These are phyloP conservation scores for Anisodus acutangulus DNA, from an alignment of 257 asterid species.

Conservation along the genomic window DNA sequence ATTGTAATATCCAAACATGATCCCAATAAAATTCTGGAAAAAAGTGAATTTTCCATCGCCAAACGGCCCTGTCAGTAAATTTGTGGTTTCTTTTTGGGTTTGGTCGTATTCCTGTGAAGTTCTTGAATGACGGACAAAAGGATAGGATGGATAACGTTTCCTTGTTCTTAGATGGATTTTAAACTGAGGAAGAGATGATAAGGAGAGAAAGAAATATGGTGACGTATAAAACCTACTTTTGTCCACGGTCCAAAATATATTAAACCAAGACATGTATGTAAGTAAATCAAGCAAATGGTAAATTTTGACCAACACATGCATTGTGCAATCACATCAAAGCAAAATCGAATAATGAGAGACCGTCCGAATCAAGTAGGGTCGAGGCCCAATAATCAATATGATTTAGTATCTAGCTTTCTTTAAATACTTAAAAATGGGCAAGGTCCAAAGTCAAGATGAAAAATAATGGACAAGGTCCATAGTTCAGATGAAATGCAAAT, in stretches of 20 bases:
- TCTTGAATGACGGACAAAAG: not conserved
- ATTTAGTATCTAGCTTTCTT: not conserved
- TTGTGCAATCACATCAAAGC: constrained; percentile 2
- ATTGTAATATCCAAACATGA: too few species aligned
- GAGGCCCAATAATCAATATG: not conserved
- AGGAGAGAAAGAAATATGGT: not conserved
- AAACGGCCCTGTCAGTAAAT: not conserved
- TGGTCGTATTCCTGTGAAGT: not conserved
- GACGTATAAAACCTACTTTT: not conserved
- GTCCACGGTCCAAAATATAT: not conserved
- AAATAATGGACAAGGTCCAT: not conserved
- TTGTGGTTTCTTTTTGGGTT: not conserved
- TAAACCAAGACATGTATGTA: not conserved
- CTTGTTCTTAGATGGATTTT: not conserved
- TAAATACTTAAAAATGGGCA: not conserved
- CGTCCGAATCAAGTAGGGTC: not conserved
- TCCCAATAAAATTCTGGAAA: too few species aligned
- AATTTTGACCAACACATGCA: not conserved
- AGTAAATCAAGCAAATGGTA: not conserved
- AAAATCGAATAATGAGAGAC: not conserved
- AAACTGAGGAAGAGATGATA: not conserved
- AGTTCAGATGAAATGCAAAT: not conserved
- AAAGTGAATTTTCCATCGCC: too few species aligned
- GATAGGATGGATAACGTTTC: too few species aligned
- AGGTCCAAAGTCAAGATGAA: not conserved